phyloP scores from a whole-genome alignment of 768 basidiomycete genomes.

The Amanita thiersii region DNA sequence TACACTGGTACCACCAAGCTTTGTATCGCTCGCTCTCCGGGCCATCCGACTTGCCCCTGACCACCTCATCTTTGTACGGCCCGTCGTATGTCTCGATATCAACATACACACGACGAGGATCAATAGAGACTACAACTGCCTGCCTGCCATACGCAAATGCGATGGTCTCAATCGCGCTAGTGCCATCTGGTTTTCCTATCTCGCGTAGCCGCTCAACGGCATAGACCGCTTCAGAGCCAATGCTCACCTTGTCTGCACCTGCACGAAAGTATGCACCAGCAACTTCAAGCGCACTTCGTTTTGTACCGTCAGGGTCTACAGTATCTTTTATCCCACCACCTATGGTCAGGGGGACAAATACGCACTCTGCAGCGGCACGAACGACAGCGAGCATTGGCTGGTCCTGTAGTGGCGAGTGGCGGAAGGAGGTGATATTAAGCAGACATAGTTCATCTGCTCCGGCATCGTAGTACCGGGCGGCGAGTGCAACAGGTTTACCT shows the following conservation, averaged over 20 bases:
- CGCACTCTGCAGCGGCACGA: slow-evolving; percentile 75
- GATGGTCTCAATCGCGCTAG: slow-evolving; percentile 89
- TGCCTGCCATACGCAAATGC: slow-evolving; percentile 87
- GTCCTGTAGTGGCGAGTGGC: slow-evolving; percentile 88
- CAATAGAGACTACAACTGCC: slow-evolving; percentile 96
- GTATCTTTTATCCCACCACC: slow-evolving; percentile 98
- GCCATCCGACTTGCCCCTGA: slow-evolving; percentile 36
- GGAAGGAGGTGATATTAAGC: slow-evolving; percentile 99
- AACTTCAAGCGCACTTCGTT: slow-evolving; percentile 82
- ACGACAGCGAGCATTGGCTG: slow-evolving; percentile 99
- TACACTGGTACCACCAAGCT: slow-evolving; percentile 99
- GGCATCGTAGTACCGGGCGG: slow-evolving; percentile 73
- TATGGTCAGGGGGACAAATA: slow-evolving; percentile 97
- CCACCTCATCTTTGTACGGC: slow-evolving; percentile 55
- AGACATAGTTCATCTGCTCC: slow-evolving; percentile 97
- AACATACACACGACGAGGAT: slow-evolving; percentile 84
- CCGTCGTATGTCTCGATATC: slow-evolving; percentile 58
- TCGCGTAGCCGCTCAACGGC: slow-evolving; percentile 79
- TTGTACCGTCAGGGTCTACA: slow-evolving; percentile 90
- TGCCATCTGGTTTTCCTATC: slow-evolving; percentile 49
- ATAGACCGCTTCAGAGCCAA: slow-evolving; percentile 92
- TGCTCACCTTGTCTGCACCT: slow-evolving; percentile 97
- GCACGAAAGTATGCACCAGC: slow-evolving; percentile 95
- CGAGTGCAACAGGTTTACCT: slow-evolving; percentile 92
- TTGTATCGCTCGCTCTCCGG: slow-evolving; percentile 54